Evolutionary conservation across 176 grass and related monocot genomes (phyloP).

Genomic region (Rhipidocladum racemiflorum): DNA sequence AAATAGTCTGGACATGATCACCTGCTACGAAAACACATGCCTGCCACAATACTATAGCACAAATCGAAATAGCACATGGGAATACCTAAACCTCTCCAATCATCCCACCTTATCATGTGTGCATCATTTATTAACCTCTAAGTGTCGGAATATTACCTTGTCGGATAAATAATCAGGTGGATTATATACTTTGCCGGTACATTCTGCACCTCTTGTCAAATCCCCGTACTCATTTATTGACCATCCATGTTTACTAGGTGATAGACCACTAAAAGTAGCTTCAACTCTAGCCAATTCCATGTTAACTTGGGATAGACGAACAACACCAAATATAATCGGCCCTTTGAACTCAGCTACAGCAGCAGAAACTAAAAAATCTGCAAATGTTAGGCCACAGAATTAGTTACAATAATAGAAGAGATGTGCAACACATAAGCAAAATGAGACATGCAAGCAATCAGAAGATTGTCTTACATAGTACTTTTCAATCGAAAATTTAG

Average conservation of each 20-base stretch:
- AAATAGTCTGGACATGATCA: not conserved
- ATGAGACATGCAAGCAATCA: conserved; percentile 19
- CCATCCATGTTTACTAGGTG: conserved; percentile 93
- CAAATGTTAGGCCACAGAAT: conserved; percentile 19
- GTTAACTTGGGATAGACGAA: conserved; percentile 89
- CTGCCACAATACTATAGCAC: not conserved
- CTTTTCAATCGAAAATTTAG: not conserved
- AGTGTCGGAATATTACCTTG: conserved; percentile 46
- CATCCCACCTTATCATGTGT: not conserved
- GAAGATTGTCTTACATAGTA: not conserved
- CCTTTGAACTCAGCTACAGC: conserved; percentile 96
- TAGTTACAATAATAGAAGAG: conserved; percentile 6
- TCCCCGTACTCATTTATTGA: conserved; percentile 94
- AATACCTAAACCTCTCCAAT: not conserved
- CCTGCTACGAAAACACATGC: not conserved
- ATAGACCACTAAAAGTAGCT: conserved; percentile 85
- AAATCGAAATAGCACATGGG: not conserved
- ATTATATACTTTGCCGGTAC: conserved; percentile 78
- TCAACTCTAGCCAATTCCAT: conserved; percentile 90
- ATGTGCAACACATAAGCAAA: not conserved
- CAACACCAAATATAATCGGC: conserved; percentile 77
- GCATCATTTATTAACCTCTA: not conserved
- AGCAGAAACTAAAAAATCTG: conserved; percentile 84
- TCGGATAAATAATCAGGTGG: conserved; percentile 45
- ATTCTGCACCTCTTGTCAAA: conserved; percentile 84